phyloP scores from a whole-genome alignment of 2,329 filamentous ascomycete species.

The Arthrobotrys sinensis region DNA sequence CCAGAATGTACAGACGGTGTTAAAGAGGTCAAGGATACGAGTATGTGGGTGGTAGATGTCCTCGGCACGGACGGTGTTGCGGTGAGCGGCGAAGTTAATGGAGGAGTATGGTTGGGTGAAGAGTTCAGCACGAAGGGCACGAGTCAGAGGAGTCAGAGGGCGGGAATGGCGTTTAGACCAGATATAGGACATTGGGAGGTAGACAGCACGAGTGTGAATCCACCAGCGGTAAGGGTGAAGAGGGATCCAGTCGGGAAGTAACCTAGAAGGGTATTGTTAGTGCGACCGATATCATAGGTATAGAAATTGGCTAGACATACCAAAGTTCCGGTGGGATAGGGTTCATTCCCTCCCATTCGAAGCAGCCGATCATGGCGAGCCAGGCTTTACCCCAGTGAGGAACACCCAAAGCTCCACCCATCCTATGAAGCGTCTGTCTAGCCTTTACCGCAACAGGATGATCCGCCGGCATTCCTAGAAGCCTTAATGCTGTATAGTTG shows the following conservation, averaged over 20 bases:
- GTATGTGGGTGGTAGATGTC: constrained; percentile 97
- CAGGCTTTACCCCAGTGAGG: constrained; percentile 99
- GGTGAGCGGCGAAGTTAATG: constrained; percentile 82
- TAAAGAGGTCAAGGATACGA: constrained; percentile 82
- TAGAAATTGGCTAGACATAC: constrained; percentile 68
- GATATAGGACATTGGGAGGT: constrained; percentile 89
- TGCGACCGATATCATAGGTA: not conserved
- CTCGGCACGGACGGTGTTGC: constrained; percentile 82
- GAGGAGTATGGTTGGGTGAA: constrained; percentile 83
- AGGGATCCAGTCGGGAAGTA: constrained; percentile 90
- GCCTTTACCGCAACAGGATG: constrained; percentile 89
- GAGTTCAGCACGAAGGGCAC: constrained; percentile 82
- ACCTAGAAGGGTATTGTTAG: constrained; percentile 67
- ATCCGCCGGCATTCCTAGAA: constrained; percentile 86
- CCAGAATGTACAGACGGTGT: constrained; percentile 86
- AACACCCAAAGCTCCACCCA: constrained; percentile 85
- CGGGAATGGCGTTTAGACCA: constrained; percentile 87
- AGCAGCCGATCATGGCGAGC: constrained; percentile 86
- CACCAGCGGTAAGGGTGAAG: constrained; percentile 95
- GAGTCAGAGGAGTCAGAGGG: constrained; percentile 81
- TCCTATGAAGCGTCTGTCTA: constrained; percentile 82
- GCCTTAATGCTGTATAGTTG: constrained; percentile 86
- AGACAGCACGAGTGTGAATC: constrained; percentile 99
- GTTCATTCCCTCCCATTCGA: constrained; percentile 92
- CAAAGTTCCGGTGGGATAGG: constrained; percentile 94